phyloP scores from a whole-genome alignment of 2,329 filamentous ascomycete genomes.

The Chaetomiaceae sp. region DNA sequence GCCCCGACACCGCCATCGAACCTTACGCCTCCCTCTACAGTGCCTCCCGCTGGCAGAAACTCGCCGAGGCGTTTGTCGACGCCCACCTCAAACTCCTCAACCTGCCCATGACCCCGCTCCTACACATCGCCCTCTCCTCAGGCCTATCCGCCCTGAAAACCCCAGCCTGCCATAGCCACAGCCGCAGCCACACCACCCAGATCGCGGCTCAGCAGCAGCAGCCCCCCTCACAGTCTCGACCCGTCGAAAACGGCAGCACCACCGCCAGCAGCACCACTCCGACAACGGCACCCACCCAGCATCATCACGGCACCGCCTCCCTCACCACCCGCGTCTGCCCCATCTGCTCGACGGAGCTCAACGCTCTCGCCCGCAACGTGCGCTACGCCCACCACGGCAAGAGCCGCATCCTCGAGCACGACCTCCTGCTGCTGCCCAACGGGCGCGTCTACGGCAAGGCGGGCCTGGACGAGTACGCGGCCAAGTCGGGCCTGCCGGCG shows the following conservation, averaged over 20 bases:
- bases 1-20: constrained; percentile 48
- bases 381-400: constrained; percentile 95
- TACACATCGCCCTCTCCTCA: constrained; percentile 86
- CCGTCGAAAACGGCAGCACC: constrained; percentile 28
- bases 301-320: constrained; percentile 35
- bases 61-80: constrained; percentile 74
- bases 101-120: constrained; percentile 74
- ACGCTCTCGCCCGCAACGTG: constrained; percentile 80
- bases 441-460: constrained; percentile 77
- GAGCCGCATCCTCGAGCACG: constrained; percentile 76
- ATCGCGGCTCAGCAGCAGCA: no score
- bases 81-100: constrained; percentile 85
- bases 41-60: constrained; percentile 64
- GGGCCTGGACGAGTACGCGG: constrained; percentile 69
- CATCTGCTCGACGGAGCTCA: constrained; percentile 93
- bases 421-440: constrained; percentile 83
- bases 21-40: constrained; percentile 51
- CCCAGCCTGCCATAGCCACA: constrained; percentile 87
- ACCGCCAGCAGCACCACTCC: constrained; percentile 12
- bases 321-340: constrained; percentile 78
- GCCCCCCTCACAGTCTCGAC: constrained; percentile 17
- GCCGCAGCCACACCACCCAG: no score
- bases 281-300: constrained; percentile 12
- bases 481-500: constrained; percentile 66
- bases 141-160: constrained; percentile 95